phyloP scores from a whole-genome alignment of 2,329 filamentous ascomycete genomes.

The Thelonectria blattea region DNA sequence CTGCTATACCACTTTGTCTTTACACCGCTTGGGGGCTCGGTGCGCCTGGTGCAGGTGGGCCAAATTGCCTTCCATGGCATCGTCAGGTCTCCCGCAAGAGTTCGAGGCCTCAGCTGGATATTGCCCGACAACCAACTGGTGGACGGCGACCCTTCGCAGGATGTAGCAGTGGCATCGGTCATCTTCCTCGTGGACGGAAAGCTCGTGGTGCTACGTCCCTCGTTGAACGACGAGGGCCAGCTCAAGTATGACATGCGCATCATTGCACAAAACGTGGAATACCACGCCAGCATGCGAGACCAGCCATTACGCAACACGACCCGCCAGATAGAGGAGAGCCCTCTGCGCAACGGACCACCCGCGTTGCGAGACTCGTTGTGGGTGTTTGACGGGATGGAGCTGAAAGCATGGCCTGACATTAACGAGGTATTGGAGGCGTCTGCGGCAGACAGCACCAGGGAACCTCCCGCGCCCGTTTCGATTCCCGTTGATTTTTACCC shows the following conservation, averaged over 20 bases:
- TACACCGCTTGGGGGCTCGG: constrained; percentile 68
- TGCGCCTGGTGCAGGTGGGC: constrained; percentile 89
- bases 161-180: constrained; percentile 91
- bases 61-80: constrained; percentile 98
- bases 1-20: constrained; percentile 95
- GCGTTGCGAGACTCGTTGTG: constrained; percentile 85
- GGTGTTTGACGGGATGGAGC: constrained; percentile 87
- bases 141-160: constrained; percentile 92
- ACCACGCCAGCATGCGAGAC: constrained; percentile 91
- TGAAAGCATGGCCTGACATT: constrained; percentile 89
- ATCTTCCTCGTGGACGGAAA: constrained; percentile 98
- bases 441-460: constrained; percentile 67
- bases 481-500: constrained; percentile 96
- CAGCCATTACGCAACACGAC: constrained; percentile 59
- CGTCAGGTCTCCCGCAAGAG: constrained; percentile 88
- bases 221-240: constrained; percentile 78
- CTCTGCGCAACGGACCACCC: constrained; percentile 43
- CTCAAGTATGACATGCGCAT: constrained; percentile 99
- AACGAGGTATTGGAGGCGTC: constrained; percentile 80
- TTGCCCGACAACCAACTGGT: constrained; percentile 87
- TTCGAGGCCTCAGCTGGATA: constrained; percentile 94
- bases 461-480: constrained; percentile 75
- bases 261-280: constrained; percentile 94
- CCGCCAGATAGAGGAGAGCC: constrained; percentile 33
- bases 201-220: constrained; percentile 88